These are phyloP conservation scores for Arachis stenosperma DNA, from an alignment of 306 rosid species.

Conservation along the genomic window DNA sequence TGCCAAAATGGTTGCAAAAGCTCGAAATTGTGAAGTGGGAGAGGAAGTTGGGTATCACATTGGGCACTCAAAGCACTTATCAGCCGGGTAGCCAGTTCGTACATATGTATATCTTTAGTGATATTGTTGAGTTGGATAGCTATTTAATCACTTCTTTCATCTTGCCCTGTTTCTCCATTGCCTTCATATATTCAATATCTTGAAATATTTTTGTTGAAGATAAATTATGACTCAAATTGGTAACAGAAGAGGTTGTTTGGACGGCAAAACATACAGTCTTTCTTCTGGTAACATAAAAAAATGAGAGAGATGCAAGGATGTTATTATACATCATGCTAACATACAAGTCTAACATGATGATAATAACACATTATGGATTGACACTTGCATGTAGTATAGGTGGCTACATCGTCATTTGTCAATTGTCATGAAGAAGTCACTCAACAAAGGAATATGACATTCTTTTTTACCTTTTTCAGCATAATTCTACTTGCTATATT, in stretches of 20 bases:
- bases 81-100: conserved; percentile 54
- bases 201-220: conserved; percentile 8
- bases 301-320: conserved; percentile 19
- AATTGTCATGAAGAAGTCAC: conserved; percentile 3
- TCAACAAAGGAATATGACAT: conserved; percentile 10
- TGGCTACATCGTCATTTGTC: conserved; percentile 4
- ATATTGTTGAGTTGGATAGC: background rate
- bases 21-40: conserved; percentile 75
- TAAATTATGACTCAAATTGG: conserved; percentile 21
- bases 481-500: conserved; percentile 10
- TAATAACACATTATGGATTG: conserved; percentile 1
- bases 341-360: conserved; percentile 1
- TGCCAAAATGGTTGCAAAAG: conserved; percentile 83
- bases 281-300: background rate
- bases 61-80: conserved; percentile 70
- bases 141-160: conserved; percentile 21
- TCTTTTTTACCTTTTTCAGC: background rate
- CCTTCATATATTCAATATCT: conserved; percentile 3
- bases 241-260: background rate
- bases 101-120: background rate
- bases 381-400: conserved; percentile 9
- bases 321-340: conserved; percentile 22
- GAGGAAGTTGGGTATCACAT: conserved; percentile 92
- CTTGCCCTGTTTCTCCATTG: conserved; percentile 15
- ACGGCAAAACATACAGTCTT: background rate